Evolutionary conservation across 2,329 filamentous ascomycete genomes (phyloP).

Genomic region (Apiospora kogelbergensis): DNA sequence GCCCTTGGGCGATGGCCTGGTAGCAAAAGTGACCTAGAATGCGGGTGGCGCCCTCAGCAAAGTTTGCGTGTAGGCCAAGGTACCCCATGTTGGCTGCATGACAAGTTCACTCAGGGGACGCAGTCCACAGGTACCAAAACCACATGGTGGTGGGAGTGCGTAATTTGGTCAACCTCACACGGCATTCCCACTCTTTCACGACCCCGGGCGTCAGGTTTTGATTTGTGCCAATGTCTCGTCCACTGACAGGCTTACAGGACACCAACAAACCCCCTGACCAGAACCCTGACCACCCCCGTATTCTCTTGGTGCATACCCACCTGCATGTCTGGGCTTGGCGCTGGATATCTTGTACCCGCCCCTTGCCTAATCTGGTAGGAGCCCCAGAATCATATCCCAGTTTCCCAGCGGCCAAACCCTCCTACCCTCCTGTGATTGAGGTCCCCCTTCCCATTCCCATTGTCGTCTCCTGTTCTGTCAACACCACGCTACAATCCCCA

Average conservation of each 20-base stretch:
- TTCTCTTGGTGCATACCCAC: neutral
- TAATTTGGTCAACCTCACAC: conserved; percentile 10
- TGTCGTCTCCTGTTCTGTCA: conserved; percentile 16
- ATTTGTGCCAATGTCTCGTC: conserved; percentile 9
- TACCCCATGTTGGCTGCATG: neutral
- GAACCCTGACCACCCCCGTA: neutral
- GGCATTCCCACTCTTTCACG: neutral
- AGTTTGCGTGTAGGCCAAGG: neutral
- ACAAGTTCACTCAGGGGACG: neutral
- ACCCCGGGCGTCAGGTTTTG: neutral
- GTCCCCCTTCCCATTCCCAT: conserved; percentile 8
- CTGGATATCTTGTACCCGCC: neutral
- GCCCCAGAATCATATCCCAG: neutral
- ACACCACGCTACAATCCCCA: conserved; percentile 7
- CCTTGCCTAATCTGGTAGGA: neutral
- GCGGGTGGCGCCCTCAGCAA: neutral
- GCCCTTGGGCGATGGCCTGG: neutral
- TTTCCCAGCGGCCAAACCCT: conserved; percentile 1
- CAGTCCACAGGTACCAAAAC: neutral
- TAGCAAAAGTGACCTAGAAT: neutral
- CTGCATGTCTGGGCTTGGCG: conserved; percentile 2
- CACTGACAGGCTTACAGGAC: neutral
- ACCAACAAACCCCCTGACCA: conserved; percentile 1
- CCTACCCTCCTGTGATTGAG: neutral
- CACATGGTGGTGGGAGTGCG: neutral